Evolutionary conservation across 768 basidiomycete species (phyloP).

Genomic region (Leccinum uliginosum): DNA sequence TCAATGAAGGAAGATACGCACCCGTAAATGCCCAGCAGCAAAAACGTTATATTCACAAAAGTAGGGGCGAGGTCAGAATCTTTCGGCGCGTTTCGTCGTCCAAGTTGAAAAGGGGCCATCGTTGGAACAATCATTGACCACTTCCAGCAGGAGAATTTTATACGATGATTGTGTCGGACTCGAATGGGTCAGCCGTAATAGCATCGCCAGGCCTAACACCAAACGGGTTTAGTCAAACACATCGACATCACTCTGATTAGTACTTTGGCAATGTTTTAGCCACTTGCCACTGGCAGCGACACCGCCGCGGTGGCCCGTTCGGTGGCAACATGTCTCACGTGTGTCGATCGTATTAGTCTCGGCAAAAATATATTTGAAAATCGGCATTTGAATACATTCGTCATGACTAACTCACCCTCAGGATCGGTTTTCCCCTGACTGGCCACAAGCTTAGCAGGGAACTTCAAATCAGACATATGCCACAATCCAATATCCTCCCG

Average conservation of each 20-base stretch:
- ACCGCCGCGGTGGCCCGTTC: too few relatives aligned
- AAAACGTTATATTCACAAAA: constrained; percentile 4
- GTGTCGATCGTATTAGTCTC: background rate
- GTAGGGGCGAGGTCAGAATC: background rate
- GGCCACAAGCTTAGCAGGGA: too few relatives aligned
- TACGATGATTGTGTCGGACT: background rate
- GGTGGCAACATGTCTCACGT: background rate
- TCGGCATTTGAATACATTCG: background rate
- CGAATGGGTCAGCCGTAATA: background rate
- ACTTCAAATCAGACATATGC: too few relatives aligned
- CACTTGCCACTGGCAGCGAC: too few relatives aligned
- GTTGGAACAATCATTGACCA: background rate
- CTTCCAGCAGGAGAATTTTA: background rate
- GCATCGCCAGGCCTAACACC: background rate
- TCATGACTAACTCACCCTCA: too few relatives aligned
- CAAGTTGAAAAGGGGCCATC: constrained; percentile 11
- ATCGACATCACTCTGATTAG: too few relatives aligned
- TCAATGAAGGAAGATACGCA: constrained; percentile 1
- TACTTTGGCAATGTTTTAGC: background rate
- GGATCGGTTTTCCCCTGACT: too few relatives aligned
- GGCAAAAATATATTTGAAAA: background rate
- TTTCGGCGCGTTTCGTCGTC: constrained; percentile 14
- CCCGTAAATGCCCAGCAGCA: constrained; percentile 18
- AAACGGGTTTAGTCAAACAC: background rate
- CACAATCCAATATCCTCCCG: too few relatives aligned